These are phyloP conservation scores for Cyathus striatus DNA, from an alignment of 768 basidiomycete genomes.

Conservation along the genomic window DNA sequence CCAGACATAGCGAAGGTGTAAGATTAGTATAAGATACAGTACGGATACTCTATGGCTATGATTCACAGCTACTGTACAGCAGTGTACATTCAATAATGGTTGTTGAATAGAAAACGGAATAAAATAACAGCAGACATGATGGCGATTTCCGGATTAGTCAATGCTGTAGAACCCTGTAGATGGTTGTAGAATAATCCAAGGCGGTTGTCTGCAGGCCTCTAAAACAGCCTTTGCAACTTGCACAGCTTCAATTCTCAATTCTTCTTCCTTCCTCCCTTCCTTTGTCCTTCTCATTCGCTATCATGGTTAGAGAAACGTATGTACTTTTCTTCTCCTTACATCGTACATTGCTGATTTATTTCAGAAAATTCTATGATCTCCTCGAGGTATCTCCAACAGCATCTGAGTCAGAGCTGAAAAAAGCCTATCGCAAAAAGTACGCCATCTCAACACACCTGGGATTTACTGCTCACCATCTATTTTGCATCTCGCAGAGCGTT, in stretches of 20 bases:
- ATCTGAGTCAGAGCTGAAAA: slow-evolving; percentile 84
- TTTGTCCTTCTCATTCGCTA: slow-evolving; percentile 10
- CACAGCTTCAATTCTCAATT: slow-evolving; percentile 14
- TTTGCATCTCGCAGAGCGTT: slow-evolving; percentile 52
- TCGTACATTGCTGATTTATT: slow-evolving; percentile 6
- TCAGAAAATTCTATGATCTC: slow-evolving; percentile 88
- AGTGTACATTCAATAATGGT: too few species aligned
- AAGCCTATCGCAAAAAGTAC: slow-evolving; percentile 93
- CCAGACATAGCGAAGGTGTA: neutral
- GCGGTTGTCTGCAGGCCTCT: slow-evolving; percentile 25
- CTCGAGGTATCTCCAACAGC: slow-evolving; percentile 79
- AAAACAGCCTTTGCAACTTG: slow-evolving; percentile 16
- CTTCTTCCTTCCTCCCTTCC: slow-evolving; percentile 10
- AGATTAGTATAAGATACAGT: neutral
- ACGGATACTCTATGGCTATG: too few species aligned
- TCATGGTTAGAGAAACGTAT: slow-evolving; percentile 72
- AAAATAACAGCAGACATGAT: too few species aligned
- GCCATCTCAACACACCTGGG: slow-evolving; percentile 7
- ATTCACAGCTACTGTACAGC: too few species aligned
- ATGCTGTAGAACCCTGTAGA: slow-evolving; percentile 34
- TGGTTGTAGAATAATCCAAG: slow-evolving; percentile 43
- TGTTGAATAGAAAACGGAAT: too few species aligned
- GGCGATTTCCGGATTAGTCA: slow-evolving; percentile 31
- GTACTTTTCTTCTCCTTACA: slow-evolving; percentile 11
- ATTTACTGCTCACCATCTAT: slow-evolving; percentile 3